These are phyloP conservation scores for Tubosaeta brunneosetosa DNA, from an alignment of 768 basidiomycete genomes.

Conservation along the genomic window DNA sequence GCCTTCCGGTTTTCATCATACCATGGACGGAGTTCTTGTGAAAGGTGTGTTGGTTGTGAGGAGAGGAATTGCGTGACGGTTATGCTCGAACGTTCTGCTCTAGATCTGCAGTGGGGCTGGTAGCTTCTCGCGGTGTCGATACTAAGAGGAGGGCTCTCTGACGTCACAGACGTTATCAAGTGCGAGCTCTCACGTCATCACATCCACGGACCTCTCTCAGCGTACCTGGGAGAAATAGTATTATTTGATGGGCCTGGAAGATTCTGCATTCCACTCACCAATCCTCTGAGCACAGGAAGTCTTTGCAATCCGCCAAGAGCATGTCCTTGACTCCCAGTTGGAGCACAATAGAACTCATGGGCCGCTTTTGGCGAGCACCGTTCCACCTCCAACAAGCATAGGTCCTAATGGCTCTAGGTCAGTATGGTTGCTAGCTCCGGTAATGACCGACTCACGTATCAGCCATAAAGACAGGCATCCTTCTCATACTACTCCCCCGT, in stretches of 20 bases:
- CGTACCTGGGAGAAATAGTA: slow-evolving; percentile 57
- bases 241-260: slow-evolving; percentile 17
- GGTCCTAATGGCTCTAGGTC: slow-evolving; percentile 37
- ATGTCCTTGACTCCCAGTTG: slow-evolving; percentile 90
- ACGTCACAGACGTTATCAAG: neutral
- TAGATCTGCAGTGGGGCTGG: too few relatives aligned
- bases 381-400: slow-evolving; percentile 86
- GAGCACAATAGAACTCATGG: slow-evolving; percentile 89
- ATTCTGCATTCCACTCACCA: slow-evolving; percentile 51
- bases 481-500: slow-evolving; percentile 71
- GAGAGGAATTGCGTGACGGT: too few relatives aligned
- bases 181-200: slow-evolving; percentile 15
- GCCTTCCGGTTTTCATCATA: too few relatives aligned
- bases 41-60: too few relatives aligned
- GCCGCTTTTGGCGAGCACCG: slow-evolving; percentile 81
- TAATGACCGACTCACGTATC: slow-evolving; percentile 62
- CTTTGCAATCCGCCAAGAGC: slow-evolving; percentile 82
- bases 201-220: slow-evolving; percentile 66
- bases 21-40: too few relatives aligned
- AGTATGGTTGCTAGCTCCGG: slow-evolving; percentile 3
- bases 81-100: too few relatives aligned
- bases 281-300: slow-evolving; percentile 79
- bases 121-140: too few relatives aligned
- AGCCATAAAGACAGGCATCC: slow-evolving; percentile 82
- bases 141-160: too few relatives aligned